Base-by-base conservation (phyloP, 176 grass and related monocot genomes). In the Typha latifolia region DNA sequence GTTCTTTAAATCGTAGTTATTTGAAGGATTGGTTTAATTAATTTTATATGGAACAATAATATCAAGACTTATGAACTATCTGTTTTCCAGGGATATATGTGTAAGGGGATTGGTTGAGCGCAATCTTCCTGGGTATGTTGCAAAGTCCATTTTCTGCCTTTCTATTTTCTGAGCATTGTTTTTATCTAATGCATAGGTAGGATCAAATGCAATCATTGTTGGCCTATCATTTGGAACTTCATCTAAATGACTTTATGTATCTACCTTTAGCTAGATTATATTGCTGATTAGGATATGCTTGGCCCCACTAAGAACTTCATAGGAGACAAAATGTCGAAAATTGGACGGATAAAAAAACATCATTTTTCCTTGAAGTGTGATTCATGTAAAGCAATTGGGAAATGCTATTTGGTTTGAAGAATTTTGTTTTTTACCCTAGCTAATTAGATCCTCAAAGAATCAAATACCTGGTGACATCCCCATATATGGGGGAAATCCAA, bases 71-170 rank as follows among this genome's bases (percentile, higher is more conserved):
- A 72, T 66, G 76, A 8, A 56, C 57, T 72, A 18, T 72, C 56
- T 2, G 37, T 48, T 82, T 74, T 82, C 18, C 70, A 97, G 94
- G 89, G 88, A 97, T 77, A 90, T 92, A 74, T 97, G 94, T 2
- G 52, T 92, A 47, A 92, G 63, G 67, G 85, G 88, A 63, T 85
- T 97, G 83, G 85, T 97, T 31, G 81, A 92, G 48, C 78, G 89
- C 70, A 90, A 97, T 79, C 86, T 97, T 90, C 89, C 89, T 62
- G 85, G 88, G 94, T 97, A 89, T 62, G 81, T 64, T 59, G 53
- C 18, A 22, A 59, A 19, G 20, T 59, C 20, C n/a, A 55, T 55
- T 14, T 55, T 55, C 15, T 55, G 51, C 51, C 15, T 16, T 55
- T 29, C 5, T 55, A 55, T 55, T 4, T 55, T 55, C 51, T 18